Base-by-base conservation (phyloP, 2,329 filamentous ascomycete genomes). In the Nemania diffusa region DNA sequence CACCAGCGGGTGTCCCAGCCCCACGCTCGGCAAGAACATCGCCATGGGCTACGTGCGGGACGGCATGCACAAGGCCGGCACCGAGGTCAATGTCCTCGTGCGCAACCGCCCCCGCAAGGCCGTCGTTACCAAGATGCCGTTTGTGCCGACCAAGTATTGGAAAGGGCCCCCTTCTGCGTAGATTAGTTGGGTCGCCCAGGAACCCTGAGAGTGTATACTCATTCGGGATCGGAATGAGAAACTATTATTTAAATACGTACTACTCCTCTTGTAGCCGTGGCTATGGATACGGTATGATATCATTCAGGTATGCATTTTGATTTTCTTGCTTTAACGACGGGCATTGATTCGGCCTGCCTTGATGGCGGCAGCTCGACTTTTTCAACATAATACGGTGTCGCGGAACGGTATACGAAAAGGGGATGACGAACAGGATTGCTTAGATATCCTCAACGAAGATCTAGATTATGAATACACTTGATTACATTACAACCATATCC, bases 11-110 rank as follows among this genome's bases (percentile, higher is more conserved):
- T 92, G 93, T 72, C 96, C 96, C 0, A 94, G 91, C 77, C 96
- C 96, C 2, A 92, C 91, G 0, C 82, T 97, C 55, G 90, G 90
- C 71, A 91, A 91, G 84, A 97, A 98, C 79, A 95, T 99, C 69
- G 94, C 95, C 64, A 99, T 99, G 96, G 96, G 91, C 0, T 97
- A 97, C 77, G 85, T 97, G 76, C 88, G 89, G 80, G 89, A 92
- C 70, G 93, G 93, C 0, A 81, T 90, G 78, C 93, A 97, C 79
- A 97, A 97, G 85, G 85, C 87, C 34, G 94, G 93, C 11, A 97
- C 93, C 0, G 90, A 95, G 81, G 83, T 97, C 6, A 87, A 90
- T 20, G 90, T 97, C 3, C 79, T 93, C 44, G 90, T 97, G 1
- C 84, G 94, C 60, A 94, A 93, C 22, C 92, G 90, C 82, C 84